phyloP scores from a whole-genome alignment of 805 yeast genomes.

The Candida michaelii region DNA sequence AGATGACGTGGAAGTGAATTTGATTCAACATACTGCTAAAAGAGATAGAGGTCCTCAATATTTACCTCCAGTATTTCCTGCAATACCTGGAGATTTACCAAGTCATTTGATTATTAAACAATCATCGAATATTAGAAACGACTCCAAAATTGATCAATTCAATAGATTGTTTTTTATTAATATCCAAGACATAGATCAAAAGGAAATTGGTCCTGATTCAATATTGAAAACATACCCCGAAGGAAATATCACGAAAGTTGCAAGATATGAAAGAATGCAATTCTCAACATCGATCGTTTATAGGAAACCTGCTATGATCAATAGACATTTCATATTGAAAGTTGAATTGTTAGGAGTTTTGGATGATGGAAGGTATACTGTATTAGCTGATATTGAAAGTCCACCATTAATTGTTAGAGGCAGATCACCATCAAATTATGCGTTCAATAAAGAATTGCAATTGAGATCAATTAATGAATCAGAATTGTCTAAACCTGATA shows the following conservation, averaged over 20 bases:
- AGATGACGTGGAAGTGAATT: constrained; percentile 42
- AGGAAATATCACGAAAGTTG: constrained; percentile 53
- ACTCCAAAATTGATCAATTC: constrained; percentile 50
- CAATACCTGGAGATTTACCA: constrained; percentile 60
- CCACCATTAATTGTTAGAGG: constrained; percentile 65
- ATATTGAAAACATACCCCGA: constrained; percentile 47
- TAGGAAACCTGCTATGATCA: constrained; percentile 41
- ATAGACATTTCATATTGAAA: constrained; percentile 49
- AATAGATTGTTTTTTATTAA: constrained; percentile 51
- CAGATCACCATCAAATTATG: constrained; percentile 64
- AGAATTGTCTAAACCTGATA: background rate
- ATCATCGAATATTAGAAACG: constrained; percentile 62
- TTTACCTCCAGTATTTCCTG: constrained; percentile 54
- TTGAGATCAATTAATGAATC: background rate
- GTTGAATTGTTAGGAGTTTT: constrained; percentile 52
- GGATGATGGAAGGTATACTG: constrained; percentile 30
- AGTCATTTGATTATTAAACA: constrained; percentile 54
- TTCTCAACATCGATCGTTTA: constrained; percentile 56
- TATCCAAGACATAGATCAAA: background rate
- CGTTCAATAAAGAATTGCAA: constrained; percentile 3
- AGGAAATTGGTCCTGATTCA: constrained; percentile 7
- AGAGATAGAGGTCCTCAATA: constrained; percentile 71
- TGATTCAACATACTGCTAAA: constrained; percentile 73
- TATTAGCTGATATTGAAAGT: constrained; percentile 49
- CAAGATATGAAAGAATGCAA: constrained; percentile 67